Evolutionary conservation across 805 yeast genomes (phyloP), one percentile per base, ranked within the genome.

Genomic region (Diddensiella santjacobensis): DNA sequence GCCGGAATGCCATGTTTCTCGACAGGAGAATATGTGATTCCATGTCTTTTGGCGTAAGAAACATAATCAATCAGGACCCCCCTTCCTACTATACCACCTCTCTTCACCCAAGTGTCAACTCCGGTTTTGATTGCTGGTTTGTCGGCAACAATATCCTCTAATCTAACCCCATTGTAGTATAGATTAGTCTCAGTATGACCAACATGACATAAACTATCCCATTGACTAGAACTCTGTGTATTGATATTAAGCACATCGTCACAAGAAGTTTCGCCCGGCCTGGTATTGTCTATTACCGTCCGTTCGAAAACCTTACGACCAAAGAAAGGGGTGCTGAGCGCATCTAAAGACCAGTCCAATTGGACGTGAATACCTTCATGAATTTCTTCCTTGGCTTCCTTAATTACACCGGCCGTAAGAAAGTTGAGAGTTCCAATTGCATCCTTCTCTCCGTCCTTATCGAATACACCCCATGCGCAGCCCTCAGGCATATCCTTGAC

Each of bases 51-150:
- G 22, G 44, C 44, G 15, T n/a, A 41, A 5, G 38, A n/a, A 6
- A 15, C 19, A 17, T 26, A 24, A 15, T 41, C 44, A 10, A 24
- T 24, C 13, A 62, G 48, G 17, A 62, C 63, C 2, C 66, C 66
- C 3, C 66, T 49, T 10, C 65, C 62, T 19, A 60, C 64, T 24
- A 62, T 60, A 2, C 66, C 66, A 1, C 70, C 70, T 37, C 60
- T 44, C 40, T 58, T 50, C 4, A 62, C 61, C 66, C 59, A 56
- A 10, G 52, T 53, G 26, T 51, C 53, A 20, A 56, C 49, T 3
- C 58, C 53, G 22, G 50, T 41, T 42, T 60, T 36, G 15, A 18
- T 22, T 31, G 48, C 49, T 20, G 47, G 44, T 22, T 45, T 44
- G 11, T 35, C 40, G 20, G 33, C 53, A 29, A 45, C 26, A 23